phyloP scores from a whole-genome alignment of 2,329 filamentous ascomycete species.

The Calonectria hongkongensis region DNA sequence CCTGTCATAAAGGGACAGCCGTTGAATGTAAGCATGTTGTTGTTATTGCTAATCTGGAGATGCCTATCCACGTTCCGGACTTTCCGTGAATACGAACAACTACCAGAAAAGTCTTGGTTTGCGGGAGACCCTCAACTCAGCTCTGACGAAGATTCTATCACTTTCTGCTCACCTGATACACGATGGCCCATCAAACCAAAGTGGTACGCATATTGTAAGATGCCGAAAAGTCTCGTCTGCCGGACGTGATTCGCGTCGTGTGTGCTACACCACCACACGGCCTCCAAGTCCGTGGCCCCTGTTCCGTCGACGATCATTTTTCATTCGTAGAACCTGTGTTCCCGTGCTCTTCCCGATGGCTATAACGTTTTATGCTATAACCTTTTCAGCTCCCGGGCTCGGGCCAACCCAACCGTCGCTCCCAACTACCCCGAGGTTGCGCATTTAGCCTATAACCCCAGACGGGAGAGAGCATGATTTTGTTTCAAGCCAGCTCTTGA shows the following conservation, averaged over 20 bases:
- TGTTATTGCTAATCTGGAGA: no score
- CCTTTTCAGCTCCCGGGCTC: not conserved
- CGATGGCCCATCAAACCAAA: slow-evolving; percentile 12
- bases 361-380: slow-evolving; percentile 19
- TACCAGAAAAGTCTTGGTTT: not conserved
- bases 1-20: not conserved
- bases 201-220: slow-evolving; percentile 1
- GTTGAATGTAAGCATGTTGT: not conserved
- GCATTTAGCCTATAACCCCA: slow-evolving; percentile 11
- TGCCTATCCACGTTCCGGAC: not conserved
- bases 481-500: not conserved
- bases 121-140: not conserved
- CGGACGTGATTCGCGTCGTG: slow-evolving; percentile 6
- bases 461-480: not conserved
- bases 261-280: slow-evolving; percentile 28
- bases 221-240: not conserved
- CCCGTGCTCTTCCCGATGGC: slow-evolving; percentile 2
- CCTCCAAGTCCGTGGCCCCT: slow-evolving; percentile 14
- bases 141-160: not conserved
- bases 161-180: slow-evolving; percentile 31
- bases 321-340: not conserved
- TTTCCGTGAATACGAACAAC: not conserved
- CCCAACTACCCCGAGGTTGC: not conserved
- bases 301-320: not conserved
- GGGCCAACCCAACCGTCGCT: not conserved